Base-by-base conservation (phyloP, 345 rosid genomes). In the Ceriops zippeliana region DNA sequence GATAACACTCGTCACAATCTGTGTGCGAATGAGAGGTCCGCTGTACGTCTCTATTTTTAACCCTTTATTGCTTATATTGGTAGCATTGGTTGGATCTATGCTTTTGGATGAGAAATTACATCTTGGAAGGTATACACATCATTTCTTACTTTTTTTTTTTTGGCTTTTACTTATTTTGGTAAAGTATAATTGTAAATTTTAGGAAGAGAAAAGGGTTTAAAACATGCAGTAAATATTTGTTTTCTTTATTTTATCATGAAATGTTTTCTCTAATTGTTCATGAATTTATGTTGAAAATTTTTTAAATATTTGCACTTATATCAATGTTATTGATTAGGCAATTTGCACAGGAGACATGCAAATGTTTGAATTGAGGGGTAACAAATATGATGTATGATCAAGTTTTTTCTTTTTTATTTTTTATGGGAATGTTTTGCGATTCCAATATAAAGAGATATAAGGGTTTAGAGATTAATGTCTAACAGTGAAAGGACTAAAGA, bases 11-110 rank as follows among this genome's bases (percentile, higher is more conserved):
- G 51, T 69, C 1, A 16, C 78, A 26, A 73, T 75, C 76, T 68
- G 80, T 54, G 66, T 77, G 9, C 74, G 58, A 5, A 46, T 73
- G 76, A 81, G 58, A 38, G 85, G 86, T 0, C 83, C 89, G 9
- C 49, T 83, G 16, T 82, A 75, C 58, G 86, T 59, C 10, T 75
- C 84, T 3, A 37, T 69, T 10, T 86, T 86, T 70, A 78, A 31
- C 58, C 87, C 87, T 2, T 68, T 83, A 2, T 5, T 70, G 60
- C 68, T 78, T 32, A 76, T 86, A 13, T 24, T 80, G 4, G 83
- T 83, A 17, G 83, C 83, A 17, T 5, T 78, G 1, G 52, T 42
- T 0, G 79, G 82, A 3, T 63, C 69, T 26, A 31, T 82, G 65
- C 8, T 82, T 13, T 52, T 82, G n/a, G 61, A 78, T 2, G 86